These are phyloP conservation scores for Fusarium chuoi DNA, from an alignment of 2,329 filamentous ascomycete species.

Conservation along the genomic window DNA sequence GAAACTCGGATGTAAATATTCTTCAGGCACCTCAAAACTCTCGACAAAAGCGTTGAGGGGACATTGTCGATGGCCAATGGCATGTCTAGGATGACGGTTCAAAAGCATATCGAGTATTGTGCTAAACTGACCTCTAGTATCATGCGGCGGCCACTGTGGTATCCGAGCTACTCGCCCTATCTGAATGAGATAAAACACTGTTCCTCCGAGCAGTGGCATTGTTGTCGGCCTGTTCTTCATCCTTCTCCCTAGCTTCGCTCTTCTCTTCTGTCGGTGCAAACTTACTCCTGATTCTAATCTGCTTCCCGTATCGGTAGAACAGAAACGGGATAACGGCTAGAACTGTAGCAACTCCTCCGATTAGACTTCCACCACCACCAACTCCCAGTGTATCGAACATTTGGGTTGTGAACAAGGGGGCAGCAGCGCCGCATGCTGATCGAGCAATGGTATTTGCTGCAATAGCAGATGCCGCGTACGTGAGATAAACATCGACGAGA, in stretches of 20 bases:
- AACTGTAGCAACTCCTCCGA: slow-evolving; percentile 29
- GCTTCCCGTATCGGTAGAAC: slow-evolving; percentile 35
- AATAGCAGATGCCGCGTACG: slow-evolving; percentile 33
- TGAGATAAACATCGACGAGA: slow-evolving; percentile 34
- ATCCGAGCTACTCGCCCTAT: not conserved
- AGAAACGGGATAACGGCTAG: slow-evolving; percentile 30
- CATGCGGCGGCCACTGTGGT: not conserved
- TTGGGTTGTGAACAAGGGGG: slow-evolving; percentile 32
- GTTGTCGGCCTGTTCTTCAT: slow-evolving; percentile 7
- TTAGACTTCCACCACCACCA: slow-evolving; percentile 31
- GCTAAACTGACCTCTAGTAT: not conserved
- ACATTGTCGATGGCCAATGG: not conserved
- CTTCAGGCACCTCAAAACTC: not conserved
- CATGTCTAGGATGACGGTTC: not conserved
- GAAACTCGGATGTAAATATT: not conserved
- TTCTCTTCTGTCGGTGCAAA: slow-evolving; percentile 26
- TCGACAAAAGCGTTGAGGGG: not conserved
- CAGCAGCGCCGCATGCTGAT: slow-evolving; percentile 35
- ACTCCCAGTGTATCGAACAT: slow-evolving; percentile 34
- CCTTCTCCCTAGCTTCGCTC: not conserved
- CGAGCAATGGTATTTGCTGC: slow-evolving; percentile 32
- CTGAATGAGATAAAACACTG: not conserved
- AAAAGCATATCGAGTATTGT: not conserved
- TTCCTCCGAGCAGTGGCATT: not conserved
- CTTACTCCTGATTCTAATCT: slow-evolving; percentile 33